Evolutionary conservation across 306 rosid species (phyloP).

Genomic region (Medicago arabica): DNA sequence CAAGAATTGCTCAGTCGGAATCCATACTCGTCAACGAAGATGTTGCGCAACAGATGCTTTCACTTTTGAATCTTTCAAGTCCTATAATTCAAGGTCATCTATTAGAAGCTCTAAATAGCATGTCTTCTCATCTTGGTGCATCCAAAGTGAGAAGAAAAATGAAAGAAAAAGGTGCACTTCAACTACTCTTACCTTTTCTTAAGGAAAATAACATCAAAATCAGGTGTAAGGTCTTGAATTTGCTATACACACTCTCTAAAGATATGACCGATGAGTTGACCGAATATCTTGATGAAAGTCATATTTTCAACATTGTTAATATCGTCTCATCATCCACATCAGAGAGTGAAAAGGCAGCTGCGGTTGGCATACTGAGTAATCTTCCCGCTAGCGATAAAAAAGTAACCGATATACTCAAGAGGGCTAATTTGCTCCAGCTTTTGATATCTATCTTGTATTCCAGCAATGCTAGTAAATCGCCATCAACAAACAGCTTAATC

Average conservation of each 20-base stretch:
- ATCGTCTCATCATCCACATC: conserved; percentile 62
- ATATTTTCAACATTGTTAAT: conserved; percentile 52
- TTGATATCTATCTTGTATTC: conserved; percentile 60
- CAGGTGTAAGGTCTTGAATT: conserved; percentile 58
- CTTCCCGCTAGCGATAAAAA: conserved; percentile 71
- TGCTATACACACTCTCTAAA: conserved; percentile 73
- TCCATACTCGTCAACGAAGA: conserved; percentile 62
- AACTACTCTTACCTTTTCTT: conserved; percentile 76
- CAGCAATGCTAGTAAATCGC: conserved; percentile 47
- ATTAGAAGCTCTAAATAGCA: conserved; percentile 79
- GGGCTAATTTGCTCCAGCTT: conserved; percentile 61
- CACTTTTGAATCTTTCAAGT: conserved; percentile 81
- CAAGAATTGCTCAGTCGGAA: conserved; percentile 81
- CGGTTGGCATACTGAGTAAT: conserved; percentile 74
- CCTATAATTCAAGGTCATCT: conserved; percentile 80
- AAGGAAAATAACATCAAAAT: conserved; percentile 62
- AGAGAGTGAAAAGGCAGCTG: conserved; percentile 64
- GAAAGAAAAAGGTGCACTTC: conserved; percentile 81
- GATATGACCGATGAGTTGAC: conserved; percentile 70
- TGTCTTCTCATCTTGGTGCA: conserved; percentile 72
- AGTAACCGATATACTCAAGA: conserved; percentile 64
- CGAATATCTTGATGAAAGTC: conserved; percentile 70
- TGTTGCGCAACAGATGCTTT: conserved; percentile 85
- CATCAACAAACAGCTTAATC: conserved; percentile 41
- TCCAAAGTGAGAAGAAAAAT: conserved; percentile 67